Base-by-base conservation (phyloP, 202 grass and related monocot genomes). In the Zoysia matrella region DNA sequence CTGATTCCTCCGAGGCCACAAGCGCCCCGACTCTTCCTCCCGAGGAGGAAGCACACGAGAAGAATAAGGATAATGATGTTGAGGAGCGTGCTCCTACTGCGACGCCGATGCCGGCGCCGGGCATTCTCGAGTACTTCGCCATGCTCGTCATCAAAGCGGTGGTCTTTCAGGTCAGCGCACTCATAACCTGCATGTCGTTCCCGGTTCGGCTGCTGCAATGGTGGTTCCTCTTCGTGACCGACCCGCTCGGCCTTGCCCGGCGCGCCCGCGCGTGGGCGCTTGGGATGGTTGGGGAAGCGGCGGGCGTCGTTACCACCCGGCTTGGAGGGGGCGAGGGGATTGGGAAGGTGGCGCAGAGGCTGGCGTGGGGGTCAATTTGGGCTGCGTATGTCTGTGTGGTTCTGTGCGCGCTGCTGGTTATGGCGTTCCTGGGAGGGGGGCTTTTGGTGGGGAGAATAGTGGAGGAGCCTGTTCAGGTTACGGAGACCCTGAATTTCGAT, bases 401-500 rank as follows among this genome's bases (percentile, higher is more conserved):
- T 45, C 85, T 98, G 4, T 90, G 82, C 10, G 82, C 82, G 43
- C 58, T 98, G 75, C 71, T 98, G 78, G 52, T 79, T 7, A 75
- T 85, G 78, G 89, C 95, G 8, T 98, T 95, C 74, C 42, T 95
- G 3, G 92, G 65, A 66, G 95, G 88, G 11, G 85, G 88, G 2
- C 53, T 95, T 13, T 48, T 98, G 53, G 81, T 93, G 41, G 73
- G 82, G 52, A 86, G 53, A 47, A 55, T 90, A 14, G 89, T 91
- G 14, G 95, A 93, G 47, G 84, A 90, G 72, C 95, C 92, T 52
- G 75, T 98, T 64, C 88, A 90, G 56, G 74, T 95, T 64, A 93
- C 67, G 0, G 90, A 91, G 82, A 83, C 74, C 47, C 76, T 98
- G 53, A 98, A 88, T 76, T 98, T 98, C 65, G 95, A 98, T 80